A percentile compares a stretch with the other conserved stretches of the same genome.
phyloP scores from a whole-genome alignment of 495 filamentous ascomycete species.

The Penicillium argentinense region DNA sequence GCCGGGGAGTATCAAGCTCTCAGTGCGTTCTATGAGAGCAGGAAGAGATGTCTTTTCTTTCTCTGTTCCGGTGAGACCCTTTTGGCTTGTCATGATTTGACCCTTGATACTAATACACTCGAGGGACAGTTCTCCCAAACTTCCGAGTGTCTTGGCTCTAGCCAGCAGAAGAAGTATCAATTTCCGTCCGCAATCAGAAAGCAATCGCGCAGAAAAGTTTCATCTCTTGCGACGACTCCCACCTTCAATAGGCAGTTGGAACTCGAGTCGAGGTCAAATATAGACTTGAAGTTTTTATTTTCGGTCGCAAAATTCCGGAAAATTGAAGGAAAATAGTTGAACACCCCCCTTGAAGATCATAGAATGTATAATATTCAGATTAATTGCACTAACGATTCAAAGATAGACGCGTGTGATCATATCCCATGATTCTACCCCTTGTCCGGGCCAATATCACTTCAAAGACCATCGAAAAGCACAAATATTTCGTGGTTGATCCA shows the following conservation, averaged over 20 bases:
- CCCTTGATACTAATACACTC: background rate
- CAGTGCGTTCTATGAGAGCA: background rate
- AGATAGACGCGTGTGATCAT: background rate
- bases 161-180: background rate
- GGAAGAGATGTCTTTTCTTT: background rate
- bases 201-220: background rate
- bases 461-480: background rate
- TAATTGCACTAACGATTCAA: too few relatives aligned
- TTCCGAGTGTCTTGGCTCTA: background rate
- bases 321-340: background rate
- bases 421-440: too few relatives aligned
- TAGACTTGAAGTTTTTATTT: background rate
- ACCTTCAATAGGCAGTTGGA: slow-evolving; percentile 5
- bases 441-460: too few relatives aligned
- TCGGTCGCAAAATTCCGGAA: background rate
- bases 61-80: background rate
- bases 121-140: background rate
- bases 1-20: background rate
- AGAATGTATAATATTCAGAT: too few relatives aligned
- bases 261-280: slow-evolving; percentile 10
- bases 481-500: background rate
- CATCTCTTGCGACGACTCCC: slow-evolving; percentile 18
- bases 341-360: too few relatives aligned
- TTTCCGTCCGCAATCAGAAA: background rate
- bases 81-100: background rate